Evolutionary conservation across 257 asterid species (phyloP).

Genomic region (Nicotiana tomentosiformis): DNA sequence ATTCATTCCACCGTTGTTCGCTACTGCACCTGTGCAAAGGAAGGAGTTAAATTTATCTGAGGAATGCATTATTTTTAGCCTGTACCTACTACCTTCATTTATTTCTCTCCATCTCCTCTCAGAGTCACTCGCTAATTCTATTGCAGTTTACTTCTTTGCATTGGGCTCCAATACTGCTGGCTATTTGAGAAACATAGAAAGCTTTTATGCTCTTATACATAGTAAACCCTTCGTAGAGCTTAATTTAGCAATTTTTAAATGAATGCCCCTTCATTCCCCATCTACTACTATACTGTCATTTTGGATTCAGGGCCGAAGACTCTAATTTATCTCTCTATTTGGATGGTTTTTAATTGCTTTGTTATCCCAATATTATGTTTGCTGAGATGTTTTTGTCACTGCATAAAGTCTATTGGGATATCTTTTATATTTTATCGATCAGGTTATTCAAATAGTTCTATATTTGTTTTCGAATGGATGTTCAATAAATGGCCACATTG

Average conservation of each 20-base stretch:
- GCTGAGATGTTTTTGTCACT: background rate
- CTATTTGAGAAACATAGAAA: background rate
- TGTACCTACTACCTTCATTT: background rate
- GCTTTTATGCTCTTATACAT: background rate
- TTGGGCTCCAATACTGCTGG: background rate
- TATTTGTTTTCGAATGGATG: background rate
- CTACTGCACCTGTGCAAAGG: background rate
- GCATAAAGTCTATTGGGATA: background rate
- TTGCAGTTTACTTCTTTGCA: background rate
- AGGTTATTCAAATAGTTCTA: background rate
- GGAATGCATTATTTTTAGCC: background rate
- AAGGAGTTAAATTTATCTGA: background rate
- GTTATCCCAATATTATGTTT: background rate
- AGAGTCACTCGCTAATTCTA: background rate
- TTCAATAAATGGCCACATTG: background rate
- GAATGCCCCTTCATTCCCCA: background rate
- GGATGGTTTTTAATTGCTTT: background rate
- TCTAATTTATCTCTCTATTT: background rate
- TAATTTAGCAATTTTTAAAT: background rate
- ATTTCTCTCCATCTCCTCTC: background rate
- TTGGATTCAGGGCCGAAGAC: background rate
- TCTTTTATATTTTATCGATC: background rate
- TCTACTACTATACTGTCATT: background rate
- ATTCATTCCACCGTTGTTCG: background rate
- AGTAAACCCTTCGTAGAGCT: background rate